Evolutionary conservation across 805 yeast genomes (phyloP), one percentile per base, ranked within the genome.

Genomic region (Pichia gijzeniarum): DNA sequence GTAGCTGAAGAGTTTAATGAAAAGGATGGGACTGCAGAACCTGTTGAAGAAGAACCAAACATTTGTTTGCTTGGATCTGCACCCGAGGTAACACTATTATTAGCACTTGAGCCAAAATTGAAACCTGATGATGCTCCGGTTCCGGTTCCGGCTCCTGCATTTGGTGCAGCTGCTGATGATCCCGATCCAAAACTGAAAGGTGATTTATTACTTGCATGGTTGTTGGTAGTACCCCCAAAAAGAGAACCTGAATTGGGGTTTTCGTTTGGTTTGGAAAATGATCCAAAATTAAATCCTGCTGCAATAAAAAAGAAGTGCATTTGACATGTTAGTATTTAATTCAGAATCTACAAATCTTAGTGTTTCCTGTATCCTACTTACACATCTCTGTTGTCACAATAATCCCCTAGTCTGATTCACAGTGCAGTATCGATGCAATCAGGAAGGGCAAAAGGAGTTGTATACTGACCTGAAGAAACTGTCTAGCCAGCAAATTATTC

Each of bases 121-220:
- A 44, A 39, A 10, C 44, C 41, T 7, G 43, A 37, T 18, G 53
- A 17, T 22, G 49, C 38, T 14, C 17, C 17, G 13, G 6, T 30
- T n/a, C 35, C 50, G 14, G 43, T 28, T 17, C 22, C 22, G 38
- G 36, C 27, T 17, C 45, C 45, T 12, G 36, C n/a, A n/a, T 42
- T 13, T 46, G 41, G 4, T 7, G 28, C 28, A 12, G 35, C 2
- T 1, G 16, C 10, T 14, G 41, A 7, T 18, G 43, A 25, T 10
- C 28, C 28, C 10, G 34, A 19, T 8, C 49, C 50, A 31, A 38
- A 38, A 18, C 41, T 25, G 18, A 39, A 30, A 7, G 48, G 10
- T 25, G 45, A 32, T 38, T 16, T 18, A 34, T 34, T 34, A 12
- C 8, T 30, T 13, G 33, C 13, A 31, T 31, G 34, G 32, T 34